Conservation (phyloP, 2,329 filamentous ascomycete species). For the Fusarium fujikuroi region DNA sequence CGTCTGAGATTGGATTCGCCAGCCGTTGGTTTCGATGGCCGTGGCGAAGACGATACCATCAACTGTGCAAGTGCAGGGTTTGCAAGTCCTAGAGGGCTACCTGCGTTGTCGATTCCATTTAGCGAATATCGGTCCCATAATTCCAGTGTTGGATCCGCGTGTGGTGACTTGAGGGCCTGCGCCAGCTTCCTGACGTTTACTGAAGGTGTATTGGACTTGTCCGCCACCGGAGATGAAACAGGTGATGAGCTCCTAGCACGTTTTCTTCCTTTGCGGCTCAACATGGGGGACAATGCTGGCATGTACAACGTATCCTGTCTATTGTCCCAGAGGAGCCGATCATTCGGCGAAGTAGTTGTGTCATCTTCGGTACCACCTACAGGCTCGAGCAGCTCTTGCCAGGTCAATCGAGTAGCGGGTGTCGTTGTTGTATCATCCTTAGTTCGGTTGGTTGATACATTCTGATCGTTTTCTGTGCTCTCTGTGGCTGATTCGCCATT, state of each 20-base stretch:
- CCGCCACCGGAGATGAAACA: slow-evolving; percentile 69
- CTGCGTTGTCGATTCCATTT: slow-evolving; percentile 52
- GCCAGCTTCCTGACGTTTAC: slow-evolving; percentile 70
- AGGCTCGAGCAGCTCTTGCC: slow-evolving; percentile 67
- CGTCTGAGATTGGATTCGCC: slow-evolving; percentile 63
- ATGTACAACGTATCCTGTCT: slow-evolving; percentile 55
- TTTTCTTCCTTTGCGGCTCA: slow-evolving; percentile 67
- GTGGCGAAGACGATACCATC: slow-evolving; percentile 77
- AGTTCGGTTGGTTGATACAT: slow-evolving; percentile 1
- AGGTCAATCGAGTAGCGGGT: slow-evolving; percentile 63
- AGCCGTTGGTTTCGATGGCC: slow-evolving; percentile 59
- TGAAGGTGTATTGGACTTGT: slow-evolving; percentile 56
- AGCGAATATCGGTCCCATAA: slow-evolving; percentile 81
- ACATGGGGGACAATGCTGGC: slow-evolving; percentile 59
- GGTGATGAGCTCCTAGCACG: slow-evolving; percentile 80
- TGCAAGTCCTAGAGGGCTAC: slow-evolving; percentile 56
- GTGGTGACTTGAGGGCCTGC: slow-evolving; percentile 71
- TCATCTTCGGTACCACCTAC: slow-evolving; percentile 56
- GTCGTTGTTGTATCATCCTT: slow-evolving; percentile 51
- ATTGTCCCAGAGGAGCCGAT: slow-evolving; percentile 70
- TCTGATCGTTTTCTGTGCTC: slow-evolving; percentile 25
- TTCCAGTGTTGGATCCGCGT: slow-evolving; percentile 77
- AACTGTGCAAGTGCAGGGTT: slow-evolving; percentile 72
- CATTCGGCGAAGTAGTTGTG: slow-evolving; percentile 65
- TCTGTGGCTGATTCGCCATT: slow-evolving; percentile 32